Base-by-base conservation (phyloP, 129 eudicot species). In the Flaveria ramosissima region DNA sequence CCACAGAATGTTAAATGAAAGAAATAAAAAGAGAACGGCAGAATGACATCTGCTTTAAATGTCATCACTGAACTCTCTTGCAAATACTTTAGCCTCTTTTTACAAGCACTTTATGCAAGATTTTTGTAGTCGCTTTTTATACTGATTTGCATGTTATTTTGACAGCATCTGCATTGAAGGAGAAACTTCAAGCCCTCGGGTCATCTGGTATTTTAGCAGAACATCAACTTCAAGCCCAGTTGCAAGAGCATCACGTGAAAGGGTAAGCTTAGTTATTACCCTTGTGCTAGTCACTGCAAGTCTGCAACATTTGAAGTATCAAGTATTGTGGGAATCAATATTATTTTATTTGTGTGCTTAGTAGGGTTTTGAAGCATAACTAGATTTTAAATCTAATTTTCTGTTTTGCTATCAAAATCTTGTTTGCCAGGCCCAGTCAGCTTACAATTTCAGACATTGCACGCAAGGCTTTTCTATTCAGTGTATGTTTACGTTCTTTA, bases 161-260 rank as follows among this genome's bases (percentile, higher is more conserved):
- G 65, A 61, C 85, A 94, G 98, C 98, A 66, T 94, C 98, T 81
- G 97, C 91, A 17, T 80, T 94, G 76, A 94, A 91, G 92, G 98
- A 94, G 85, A 94, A 94, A 75, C 98, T 94, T 63, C 88, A 92
- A 63, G 77, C 98, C 71, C 97, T 94, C 43, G 98, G 98, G 39
- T 87, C 98, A 76, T 91, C 98, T 78, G 98, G 98, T 80, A 84
- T 94, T 76, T 82, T 94, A 82, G 98, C 98, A 51, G 98, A 94
- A 68, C 98, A 94, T 80, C 98, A 94, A 76, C 96, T 94, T 77
- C 97, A 94, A 80, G 90, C 98, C 19, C 97, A 91, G 84, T 82
- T 94, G 73, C 98, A 94, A 89, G 98, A 91, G 83, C 96, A 91
- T 79, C 93, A 91, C 80, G 68, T 88, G 85, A 94, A 91, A 86